phyloP scores from a whole-genome alignment of 2,329 filamentous ascomycete genomes.

The Arachnomyces sp. region DNA sequence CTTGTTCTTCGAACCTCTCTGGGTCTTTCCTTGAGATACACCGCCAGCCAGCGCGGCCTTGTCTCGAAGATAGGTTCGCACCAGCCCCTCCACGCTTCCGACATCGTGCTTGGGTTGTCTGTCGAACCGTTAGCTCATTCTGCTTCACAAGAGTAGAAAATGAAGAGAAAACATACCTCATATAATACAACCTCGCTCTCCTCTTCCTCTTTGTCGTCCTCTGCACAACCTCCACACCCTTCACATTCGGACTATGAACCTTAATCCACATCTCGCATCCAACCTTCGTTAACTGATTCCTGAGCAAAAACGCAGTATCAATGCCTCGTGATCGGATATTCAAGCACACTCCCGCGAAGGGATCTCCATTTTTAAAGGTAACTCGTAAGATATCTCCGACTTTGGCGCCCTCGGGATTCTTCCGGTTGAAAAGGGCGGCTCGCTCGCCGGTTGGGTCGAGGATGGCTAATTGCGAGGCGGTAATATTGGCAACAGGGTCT shows the following conservation, averaged over 20 bases:
- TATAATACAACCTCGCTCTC: conserved; percentile 79
- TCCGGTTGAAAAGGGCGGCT: conserved; percentile 65
- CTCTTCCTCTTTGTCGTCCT: conserved; percentile 73
- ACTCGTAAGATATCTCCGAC: conserved; percentile 89
- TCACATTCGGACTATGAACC: conserved; percentile 80
- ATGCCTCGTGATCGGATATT: conserved; percentile 80
- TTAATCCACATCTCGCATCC: conserved; percentile 98
- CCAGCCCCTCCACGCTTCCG: conserved; percentile 73
- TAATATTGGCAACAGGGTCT: conserved; percentile 61
- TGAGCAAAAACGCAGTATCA: conserved; percentile 78
- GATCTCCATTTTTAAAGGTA: conserved; percentile 73
- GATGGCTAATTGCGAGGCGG: conserved; percentile 57
- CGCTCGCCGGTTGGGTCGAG: conserved; percentile 83
- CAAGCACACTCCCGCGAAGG: conserved; percentile 81
- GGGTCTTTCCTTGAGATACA: conserved; percentile 3
- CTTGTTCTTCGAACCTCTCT: neutral
- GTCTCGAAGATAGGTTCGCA: conserved; percentile 55
- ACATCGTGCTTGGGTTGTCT: conserved; percentile 74
- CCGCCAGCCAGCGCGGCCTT: conserved; percentile 37
- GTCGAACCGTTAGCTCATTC: conserved; percentile 9
- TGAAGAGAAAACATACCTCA: conserved; percentile 48
- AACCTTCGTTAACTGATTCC: conserved; percentile 76
- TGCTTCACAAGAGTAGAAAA: neutral
- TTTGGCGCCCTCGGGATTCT: conserved; percentile 69
- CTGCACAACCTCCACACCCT: conserved; percentile 90